Conservation (phyloP, 2,329 filamentous ascomycete species). For the Aspergillus candidus region DNA sequence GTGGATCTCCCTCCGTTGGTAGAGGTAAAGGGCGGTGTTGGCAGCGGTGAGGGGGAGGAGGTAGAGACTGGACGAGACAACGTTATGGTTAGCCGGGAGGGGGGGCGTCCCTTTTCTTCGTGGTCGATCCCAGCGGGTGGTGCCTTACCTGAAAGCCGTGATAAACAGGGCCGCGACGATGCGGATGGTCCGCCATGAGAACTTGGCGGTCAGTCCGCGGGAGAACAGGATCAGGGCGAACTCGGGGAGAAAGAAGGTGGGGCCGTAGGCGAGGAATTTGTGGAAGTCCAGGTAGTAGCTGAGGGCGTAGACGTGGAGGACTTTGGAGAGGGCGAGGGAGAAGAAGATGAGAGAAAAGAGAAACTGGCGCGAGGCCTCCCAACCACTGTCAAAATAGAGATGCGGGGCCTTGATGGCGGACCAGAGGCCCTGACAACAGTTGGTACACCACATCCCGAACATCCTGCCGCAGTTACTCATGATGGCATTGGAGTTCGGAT, state of each 20-base stretch:
- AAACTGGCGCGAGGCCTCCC: conserved; percentile 9
- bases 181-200: too few species aligned
- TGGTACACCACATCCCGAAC: too few species aligned
- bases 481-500: too few species aligned
- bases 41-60: conserved; percentile 7
- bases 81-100: conserved; percentile 1
- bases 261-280: conserved; percentile 18
- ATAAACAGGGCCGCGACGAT: too few species aligned
- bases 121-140: background rate
- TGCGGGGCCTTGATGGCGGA: too few species aligned
- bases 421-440: too few species aligned
- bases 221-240: conserved; percentile 12
- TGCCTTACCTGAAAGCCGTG: too few species aligned
- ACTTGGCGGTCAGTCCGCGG: conserved; percentile 10
- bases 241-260: conserved; percentile 21
- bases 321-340: conserved; percentile 18
- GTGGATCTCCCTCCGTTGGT: conserved; percentile 18
- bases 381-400: background rate
- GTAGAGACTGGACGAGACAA: too few species aligned
- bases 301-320: conserved; percentile 22
- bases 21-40: conserved; percentile 16
- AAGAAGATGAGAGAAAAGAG: conserved; percentile 20
- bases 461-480: too few species aligned
- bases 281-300: conserved; percentile 14
- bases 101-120: conserved; percentile 12